These are phyloP conservation scores for Chloromonas sp. DNA, from an alignment of 163 green algal genomes.

Conservation along the genomic window DNA sequence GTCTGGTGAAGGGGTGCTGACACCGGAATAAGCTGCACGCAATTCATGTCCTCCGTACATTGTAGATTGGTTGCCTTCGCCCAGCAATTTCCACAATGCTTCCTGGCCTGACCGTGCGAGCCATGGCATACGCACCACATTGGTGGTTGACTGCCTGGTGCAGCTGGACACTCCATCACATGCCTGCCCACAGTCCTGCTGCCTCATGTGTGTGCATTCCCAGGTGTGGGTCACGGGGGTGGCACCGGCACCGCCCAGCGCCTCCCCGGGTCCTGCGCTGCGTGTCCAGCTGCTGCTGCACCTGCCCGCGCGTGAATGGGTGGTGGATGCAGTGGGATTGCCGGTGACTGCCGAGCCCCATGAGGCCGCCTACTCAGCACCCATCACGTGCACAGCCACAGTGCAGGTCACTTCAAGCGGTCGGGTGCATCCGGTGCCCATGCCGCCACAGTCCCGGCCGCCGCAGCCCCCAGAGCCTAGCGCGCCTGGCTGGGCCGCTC, in stretches of 20 bases:
- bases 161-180: not conserved
- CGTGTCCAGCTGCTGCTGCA: not conserved
- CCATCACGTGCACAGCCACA: not conserved
- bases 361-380: not conserved
- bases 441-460: not conserved
- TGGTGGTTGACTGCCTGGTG: not conserved
- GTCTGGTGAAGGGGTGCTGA: too few relatives aligned
- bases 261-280: not conserved
- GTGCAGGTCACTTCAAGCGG: not conserved
- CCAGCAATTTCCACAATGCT: too few relatives aligned
- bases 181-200: too few relatives aligned
- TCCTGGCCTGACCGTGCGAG: too few relatives aligned
- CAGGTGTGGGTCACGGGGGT: too few relatives aligned
- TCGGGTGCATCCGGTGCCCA: not conserved
- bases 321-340: not conserved
- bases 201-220: too few relatives aligned
- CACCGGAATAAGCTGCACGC: too few relatives aligned
- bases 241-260: not conserved
- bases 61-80: too few relatives aligned
- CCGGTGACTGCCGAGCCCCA: not conserved
- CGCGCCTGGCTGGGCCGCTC: not conserved
- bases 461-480: not conserved
- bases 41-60: too few relatives aligned
- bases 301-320: not conserved
- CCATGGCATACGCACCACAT: too few relatives aligned